Percentiles rank a stretch among this genome's conserved stretches.
phyloP scores from a whole-genome alignment of 2,329 filamentous ascomycete genomes.

The Penicillium sumatraense region DNA sequence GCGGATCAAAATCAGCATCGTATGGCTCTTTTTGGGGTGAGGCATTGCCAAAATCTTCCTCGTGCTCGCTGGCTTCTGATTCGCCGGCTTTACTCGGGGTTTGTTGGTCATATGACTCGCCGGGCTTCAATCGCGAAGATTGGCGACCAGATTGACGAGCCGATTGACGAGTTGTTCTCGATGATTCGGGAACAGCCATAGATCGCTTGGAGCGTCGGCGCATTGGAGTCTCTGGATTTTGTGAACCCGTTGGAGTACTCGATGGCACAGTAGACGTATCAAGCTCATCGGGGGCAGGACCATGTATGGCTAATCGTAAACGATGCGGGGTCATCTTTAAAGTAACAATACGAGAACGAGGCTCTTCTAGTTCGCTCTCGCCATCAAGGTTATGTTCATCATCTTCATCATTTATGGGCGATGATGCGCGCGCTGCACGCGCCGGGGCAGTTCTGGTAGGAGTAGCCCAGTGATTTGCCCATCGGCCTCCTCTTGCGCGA shows the following conservation, averaged over 20 bases:
- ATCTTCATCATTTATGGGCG: not conserved
- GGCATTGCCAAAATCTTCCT: constrained; percentile 10
- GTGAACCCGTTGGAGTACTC: constrained; percentile 3
- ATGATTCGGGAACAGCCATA: constrained; percentile 35
- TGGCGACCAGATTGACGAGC: constrained; percentile 37
- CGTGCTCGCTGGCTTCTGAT: constrained; percentile 9
- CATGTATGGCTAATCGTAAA: not conserved
- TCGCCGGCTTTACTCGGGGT: constrained; percentile 15
- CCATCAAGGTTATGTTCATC: constrained; percentile 1
- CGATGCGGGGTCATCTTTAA: constrained; percentile 15
- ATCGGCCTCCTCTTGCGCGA: constrained; percentile 24
- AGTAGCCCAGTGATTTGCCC: constrained; percentile 19
- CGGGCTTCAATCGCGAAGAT: constrained; percentile 31
- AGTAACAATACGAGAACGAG: constrained; percentile 22
- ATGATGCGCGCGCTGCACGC: not conserved
- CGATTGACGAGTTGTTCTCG: constrained; percentile 40
- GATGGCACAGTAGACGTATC: constrained; percentile 13
- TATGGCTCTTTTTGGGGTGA: constrained; percentile 6
- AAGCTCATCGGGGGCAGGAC: constrained; percentile 14
- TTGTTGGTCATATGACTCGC: constrained; percentile 24
- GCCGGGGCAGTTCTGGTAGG: constrained; percentile 5
- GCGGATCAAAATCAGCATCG: constrained; percentile 15
- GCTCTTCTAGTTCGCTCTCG: not conserved
- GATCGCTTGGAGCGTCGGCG: constrained; percentile 37
- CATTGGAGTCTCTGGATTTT: constrained; percentile 36